Evolutionary conservation across 495 filamentous ascomycete genomes (phyloP).

Genomic region (Penicillium nucicola): DNA sequence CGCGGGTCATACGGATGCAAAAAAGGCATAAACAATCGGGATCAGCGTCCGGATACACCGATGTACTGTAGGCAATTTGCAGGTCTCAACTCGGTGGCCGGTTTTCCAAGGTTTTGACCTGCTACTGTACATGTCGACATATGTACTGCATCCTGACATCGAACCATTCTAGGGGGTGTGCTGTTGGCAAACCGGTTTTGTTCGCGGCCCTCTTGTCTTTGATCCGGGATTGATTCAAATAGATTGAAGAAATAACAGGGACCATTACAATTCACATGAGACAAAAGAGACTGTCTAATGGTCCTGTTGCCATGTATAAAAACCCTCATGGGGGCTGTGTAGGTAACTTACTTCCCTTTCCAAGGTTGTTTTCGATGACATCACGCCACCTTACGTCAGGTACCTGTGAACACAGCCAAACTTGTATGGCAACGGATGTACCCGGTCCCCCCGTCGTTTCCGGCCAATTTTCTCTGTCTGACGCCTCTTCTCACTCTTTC

Average conservation of each 20-base stretch:
- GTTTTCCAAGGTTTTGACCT: conserved; percentile 8
- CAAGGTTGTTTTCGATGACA: conserved; percentile 16
- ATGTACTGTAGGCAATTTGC: background rate
- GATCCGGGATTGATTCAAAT: too few species aligned
- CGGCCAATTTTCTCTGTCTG: conserved; percentile 8
- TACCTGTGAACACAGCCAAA: conserved; percentile 10
- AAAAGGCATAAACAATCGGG: conserved; percentile 7
- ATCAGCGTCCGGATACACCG: conserved; percentile 11
- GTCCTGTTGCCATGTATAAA: too few species aligned
- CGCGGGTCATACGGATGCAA: background rate
- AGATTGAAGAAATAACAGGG: background rate
- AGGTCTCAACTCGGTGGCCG: conserved; percentile 5
- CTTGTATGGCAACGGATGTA: conserved; percentile 18
- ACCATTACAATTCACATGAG: too few species aligned
- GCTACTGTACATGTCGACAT: background rate
- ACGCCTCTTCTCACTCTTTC: conserved; percentile 1
- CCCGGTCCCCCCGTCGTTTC: conserved; percentile 24
- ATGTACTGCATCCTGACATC: background rate
- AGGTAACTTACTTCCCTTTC: background rate
- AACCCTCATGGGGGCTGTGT: background rate
- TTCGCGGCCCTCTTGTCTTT: too few species aligned
- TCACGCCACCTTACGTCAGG: conserved; percentile 23
- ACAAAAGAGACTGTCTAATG: too few species aligned
- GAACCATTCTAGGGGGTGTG: too few species aligned
- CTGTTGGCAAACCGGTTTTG: too few species aligned